Percentiles rank a stretch among this genome's conserved stretches.
phyloP scores from a whole-genome alignment of 75 land plant genomes.

The Ceratopteris richardii region DNA sequence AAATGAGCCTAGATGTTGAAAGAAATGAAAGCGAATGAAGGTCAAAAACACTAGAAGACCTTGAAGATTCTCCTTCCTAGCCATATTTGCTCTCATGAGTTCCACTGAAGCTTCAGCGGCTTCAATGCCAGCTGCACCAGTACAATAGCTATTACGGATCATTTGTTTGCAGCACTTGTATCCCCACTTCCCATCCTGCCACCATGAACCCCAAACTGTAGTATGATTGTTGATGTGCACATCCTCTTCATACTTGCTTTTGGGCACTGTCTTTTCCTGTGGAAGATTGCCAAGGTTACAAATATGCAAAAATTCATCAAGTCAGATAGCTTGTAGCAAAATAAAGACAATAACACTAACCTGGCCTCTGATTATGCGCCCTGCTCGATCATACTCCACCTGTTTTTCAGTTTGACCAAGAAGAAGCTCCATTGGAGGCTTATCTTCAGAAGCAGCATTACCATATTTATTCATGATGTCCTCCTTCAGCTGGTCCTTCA shows the following conservation, averaged over 20 bases:
- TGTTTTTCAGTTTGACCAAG: constrained; percentile 43
- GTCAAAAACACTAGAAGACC: neutral
- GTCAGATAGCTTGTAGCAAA: no score
- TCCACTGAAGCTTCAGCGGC: constrained; percentile 43
- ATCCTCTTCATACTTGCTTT: constrained; percentile 46
- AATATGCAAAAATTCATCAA: no score
- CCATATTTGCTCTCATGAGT: constrained; percentile 35
- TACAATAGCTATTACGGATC: constrained; percentile 34
- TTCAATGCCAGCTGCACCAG: constrained; percentile 40
- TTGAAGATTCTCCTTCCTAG: constrained; percentile 27
- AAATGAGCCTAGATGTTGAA: no score
- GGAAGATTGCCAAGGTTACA: no score
- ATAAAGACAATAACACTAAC: no score
- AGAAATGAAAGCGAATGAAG: no score
- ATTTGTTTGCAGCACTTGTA: constrained; percentile 45
- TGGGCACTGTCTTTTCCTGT: constrained; percentile 38
- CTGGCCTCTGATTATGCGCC: constrained; percentile 43
- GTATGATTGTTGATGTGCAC: constrained; percentile 38
- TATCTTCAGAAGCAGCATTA: constrained; percentile 38
- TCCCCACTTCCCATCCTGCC: constrained; percentile 43
- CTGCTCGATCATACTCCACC: constrained; percentile 35
- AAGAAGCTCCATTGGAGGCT: constrained; percentile 33
- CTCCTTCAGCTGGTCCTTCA: constrained; percentile 29
- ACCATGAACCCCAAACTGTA: constrained; percentile 41
- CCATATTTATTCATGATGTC: constrained; percentile 39